A percentile compares a stretch with the other conserved stretches of the same genome.
phyloP scores from a whole-genome alignment of 768 basidiomycete species.

The Phylloporus arenicola region DNA sequence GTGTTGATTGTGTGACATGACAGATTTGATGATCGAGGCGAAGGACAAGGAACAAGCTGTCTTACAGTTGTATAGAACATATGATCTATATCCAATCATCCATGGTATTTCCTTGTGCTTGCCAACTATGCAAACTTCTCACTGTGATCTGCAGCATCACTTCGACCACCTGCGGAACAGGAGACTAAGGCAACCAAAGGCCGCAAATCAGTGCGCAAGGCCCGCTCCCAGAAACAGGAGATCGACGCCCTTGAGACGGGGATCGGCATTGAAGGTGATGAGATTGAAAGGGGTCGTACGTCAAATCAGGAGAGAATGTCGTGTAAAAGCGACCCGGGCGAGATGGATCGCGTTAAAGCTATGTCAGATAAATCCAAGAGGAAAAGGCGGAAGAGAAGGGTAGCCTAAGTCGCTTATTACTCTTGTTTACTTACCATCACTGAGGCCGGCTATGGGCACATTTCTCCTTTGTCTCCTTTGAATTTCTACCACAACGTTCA shows the following conservation, averaged over 20 bases:
- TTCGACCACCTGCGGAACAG: slow-evolving; percentile 39
- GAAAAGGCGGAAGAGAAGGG: not conserved
- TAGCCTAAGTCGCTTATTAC: not conserved
- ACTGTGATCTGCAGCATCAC: slow-evolving; percentile 19
- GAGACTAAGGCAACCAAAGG: slow-evolving; percentile 42
- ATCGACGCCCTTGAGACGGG: not conserved
- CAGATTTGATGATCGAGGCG: slow-evolving; percentile 90
- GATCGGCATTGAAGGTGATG: not conserved
- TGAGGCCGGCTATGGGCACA: slow-evolving; percentile 6
- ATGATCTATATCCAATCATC: slow-evolving; percentile 60
- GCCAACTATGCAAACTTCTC: not conserved
- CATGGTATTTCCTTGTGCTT: slow-evolving; percentile 37
- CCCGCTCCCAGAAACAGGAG: not conserved
- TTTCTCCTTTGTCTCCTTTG: not conserved
- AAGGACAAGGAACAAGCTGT: slow-evolving; percentile 95
- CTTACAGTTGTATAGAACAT: slow-evolving; percentile 75
- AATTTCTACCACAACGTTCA: not conserved
- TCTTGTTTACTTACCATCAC: not conserved
- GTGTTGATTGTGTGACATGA: not conserved
- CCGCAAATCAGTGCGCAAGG: slow-evolving; percentile 32
- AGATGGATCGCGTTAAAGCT: not conserved
- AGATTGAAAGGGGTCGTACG: not conserved
- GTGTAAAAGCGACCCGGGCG: not conserved
- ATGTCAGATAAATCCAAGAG: not conserved
- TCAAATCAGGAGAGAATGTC: not conserved